Base-by-base conservation (phyloP, 2,329 filamentous ascomycete species). In the Diplodia corticola region DNA sequence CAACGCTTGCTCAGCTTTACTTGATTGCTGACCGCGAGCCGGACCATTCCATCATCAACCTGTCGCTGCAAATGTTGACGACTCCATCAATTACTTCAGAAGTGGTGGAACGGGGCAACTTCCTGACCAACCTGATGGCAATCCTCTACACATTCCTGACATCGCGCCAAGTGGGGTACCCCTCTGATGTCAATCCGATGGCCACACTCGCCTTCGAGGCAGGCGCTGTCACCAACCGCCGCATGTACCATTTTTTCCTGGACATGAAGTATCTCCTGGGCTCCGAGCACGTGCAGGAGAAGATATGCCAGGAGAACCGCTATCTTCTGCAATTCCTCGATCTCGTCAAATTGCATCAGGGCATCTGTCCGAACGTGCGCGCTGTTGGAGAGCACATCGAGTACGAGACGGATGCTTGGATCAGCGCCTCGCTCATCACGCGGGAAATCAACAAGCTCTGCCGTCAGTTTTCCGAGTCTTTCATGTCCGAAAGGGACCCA, bases 381-480 rank as follows among this genome's bases (percentile, higher is more conserved):
- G 95, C 94, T 2, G 87, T 97, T 24, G 93, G 93, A 17, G 95
- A 98, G 74, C 95, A 99, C 76, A 91, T 99, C 35, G 96, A 99
- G 77, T 99, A 98, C 74, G 95, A 99, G 78, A 96, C 93, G 1
- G 96, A 99, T 79, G 91, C 92, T 22, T 99, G 95, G 95, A 98
- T 99, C 63, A 96, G 92, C 67, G 94, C 95, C 3, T 97, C 93
- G 6, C 84, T 98, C 60, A 91, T 99, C 67, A 97, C 95, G 59
- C 87, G 94, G 60, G 94, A 99, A 76, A 94, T 99, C 76, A 98
- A 98, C 75, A 88, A 92, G 64, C 85, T 98, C 44, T 97, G 94
- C 73, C 86, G 93, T 69, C 91, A 95, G 72, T 90, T 98, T 67
- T 89, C 93, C 0, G 91, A 96, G 71, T 89, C 95, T 0, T 99